Percentiles rank a stretch among this genome's conserved stretches.
Evolutionary conservation across 371 early-diverging fungal genomes (phyloP).

Genomic region (Dinochytrium kinnereticum): DNA sequence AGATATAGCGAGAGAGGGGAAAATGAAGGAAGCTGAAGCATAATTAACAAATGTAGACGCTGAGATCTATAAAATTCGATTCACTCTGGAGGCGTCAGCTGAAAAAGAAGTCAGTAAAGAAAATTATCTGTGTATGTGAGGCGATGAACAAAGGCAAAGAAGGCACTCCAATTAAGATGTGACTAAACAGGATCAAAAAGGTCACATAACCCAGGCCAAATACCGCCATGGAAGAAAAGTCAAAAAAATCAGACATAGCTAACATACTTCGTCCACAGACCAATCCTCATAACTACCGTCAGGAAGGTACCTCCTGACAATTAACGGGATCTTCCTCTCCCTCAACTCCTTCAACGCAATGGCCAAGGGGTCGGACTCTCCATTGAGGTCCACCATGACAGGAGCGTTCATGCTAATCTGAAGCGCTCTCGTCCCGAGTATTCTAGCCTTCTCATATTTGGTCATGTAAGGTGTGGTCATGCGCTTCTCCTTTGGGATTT

Average conservation of each 20-base stretch:
- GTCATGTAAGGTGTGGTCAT: constrained; percentile 99
- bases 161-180: too few species aligned
- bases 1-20: too few species aligned
- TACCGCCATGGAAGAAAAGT: neutral
- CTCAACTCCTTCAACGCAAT: constrained; percentile 98
- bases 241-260: neutral
- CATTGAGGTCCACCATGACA: constrained; percentile 95
- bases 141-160: too few species aligned
- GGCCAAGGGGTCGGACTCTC: constrained; percentile 96
- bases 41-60: too few species aligned
- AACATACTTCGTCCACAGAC: constrained; percentile 86
- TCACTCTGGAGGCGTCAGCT: constrained; percentile 12
- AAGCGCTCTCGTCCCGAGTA: constrained; percentile 80
- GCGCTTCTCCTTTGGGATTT: constrained; percentile 58
- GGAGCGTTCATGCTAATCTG: constrained; percentile 93
- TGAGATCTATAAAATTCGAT: neutral
- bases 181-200: too few species aligned
- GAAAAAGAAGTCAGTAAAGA: too few species aligned
- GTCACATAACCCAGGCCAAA: too few species aligned
- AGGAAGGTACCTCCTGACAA: constrained; percentile 95
- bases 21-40: too few species aligned
- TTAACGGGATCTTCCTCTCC: constrained; percentile 94
- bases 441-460: constrained; percentile 98
- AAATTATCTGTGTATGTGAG: too few species aligned
- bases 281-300: constrained; percentile 98